phyloP scores from a whole-genome alignment of 805 yeast genomes.

The Candida morakotiae region DNA sequence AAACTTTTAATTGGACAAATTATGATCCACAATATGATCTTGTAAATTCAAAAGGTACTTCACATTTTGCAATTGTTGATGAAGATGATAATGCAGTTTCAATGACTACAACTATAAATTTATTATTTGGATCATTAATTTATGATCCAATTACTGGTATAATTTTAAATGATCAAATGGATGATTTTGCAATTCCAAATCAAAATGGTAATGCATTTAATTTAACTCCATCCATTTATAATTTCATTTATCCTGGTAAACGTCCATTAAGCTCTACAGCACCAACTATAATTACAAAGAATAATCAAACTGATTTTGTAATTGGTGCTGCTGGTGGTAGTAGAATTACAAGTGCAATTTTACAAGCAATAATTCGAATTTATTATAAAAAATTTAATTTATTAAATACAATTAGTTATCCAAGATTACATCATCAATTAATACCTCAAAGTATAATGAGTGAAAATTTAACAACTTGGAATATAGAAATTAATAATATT shows the following conservation, averaged over 20 bases:
- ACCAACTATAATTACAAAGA: slow-evolving; percentile 62
- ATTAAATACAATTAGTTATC: slow-evolving; percentile 68
- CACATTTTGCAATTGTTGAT: slow-evolving; percentile 83
- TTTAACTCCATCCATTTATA: slow-evolving; percentile 74
- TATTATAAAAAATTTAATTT: slow-evolving; percentile 57
- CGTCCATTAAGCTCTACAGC: slow-evolving; percentile 83
- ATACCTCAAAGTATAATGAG: slow-evolving; percentile 65
- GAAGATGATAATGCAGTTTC: slow-evolving; percentile 70
- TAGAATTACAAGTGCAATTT: slow-evolving; percentile 74
- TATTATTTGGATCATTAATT: slow-evolving; percentile 77
- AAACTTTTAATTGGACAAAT: slow-evolving; percentile 64
- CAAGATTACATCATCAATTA: slow-evolving; percentile 86
- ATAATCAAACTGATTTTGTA: slow-evolving; percentile 51
- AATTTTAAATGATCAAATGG: slow-evolving; percentile 87
- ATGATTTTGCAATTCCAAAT: slow-evolving; percentile 79
- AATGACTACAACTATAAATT: slow-evolving; percentile 84
- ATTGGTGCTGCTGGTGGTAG: slow-evolving; percentile 97
- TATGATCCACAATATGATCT: slow-evolving; percentile 78
- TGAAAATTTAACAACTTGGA: slow-evolving; percentile 48
- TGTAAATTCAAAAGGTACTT: slow-evolving; percentile 84
- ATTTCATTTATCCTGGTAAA: slow-evolving; percentile 68
- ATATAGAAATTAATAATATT: slow-evolving; percentile 27
- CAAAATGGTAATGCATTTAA: slow-evolving; percentile 66
- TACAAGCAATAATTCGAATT: slow-evolving; percentile 71
- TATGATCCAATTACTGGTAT: slow-evolving; percentile 82